Base-by-base conservation (phyloP, 805 yeast genomes). In the Barnettozyma botsteinii region DNA sequence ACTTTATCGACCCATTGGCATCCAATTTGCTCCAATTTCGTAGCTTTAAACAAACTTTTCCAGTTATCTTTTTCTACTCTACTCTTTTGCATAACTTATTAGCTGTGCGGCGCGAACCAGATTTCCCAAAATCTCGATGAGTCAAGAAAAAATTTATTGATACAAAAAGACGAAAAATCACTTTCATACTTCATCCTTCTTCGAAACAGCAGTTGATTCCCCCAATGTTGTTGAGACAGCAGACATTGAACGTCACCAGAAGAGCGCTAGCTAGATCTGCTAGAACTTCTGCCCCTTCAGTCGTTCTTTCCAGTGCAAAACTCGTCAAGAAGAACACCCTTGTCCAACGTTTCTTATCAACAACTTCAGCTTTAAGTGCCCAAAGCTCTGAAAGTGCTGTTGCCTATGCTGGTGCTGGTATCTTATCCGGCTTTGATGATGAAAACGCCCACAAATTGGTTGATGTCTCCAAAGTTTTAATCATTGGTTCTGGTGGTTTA, bases 401-500 rank as follows among this genome's bases (percentile, higher is more conserved):
- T 14, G 29, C 68, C 4, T 80, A 81, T 55, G 81, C 78, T 23
- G 87, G 86, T 36, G 81, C 79, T 23, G 76, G 77, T 20, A 69
- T 80, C 40, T 62, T 81, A 43, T 69, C 73, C 30, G 66, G 71
- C 7, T 77, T 78, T 60, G 66, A 66, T 19, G 81, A 75, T 50
- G 81, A 79, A 46, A 70, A 79, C 48, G 76, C 78, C 33, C 77
- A 75, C 40, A 67, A 75, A 45, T 67, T 87, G 38, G 96, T 86
- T 31, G 94, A 87, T 46, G 96, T 87, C 23, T 69, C 79, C 47
- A 85, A 85, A 56, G 98, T 93, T 7, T 73, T 91, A 42, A 85
- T 91, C 39, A 85, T 91, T 59, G 98, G 98, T 10, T 91, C 98
- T 7, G 98, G 98, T 57, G 98, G 98, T 38, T 72, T 91, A 41